Conservation (phyloP, 306 rosid genomes). For the Acacia crassicarpa region DNA sequence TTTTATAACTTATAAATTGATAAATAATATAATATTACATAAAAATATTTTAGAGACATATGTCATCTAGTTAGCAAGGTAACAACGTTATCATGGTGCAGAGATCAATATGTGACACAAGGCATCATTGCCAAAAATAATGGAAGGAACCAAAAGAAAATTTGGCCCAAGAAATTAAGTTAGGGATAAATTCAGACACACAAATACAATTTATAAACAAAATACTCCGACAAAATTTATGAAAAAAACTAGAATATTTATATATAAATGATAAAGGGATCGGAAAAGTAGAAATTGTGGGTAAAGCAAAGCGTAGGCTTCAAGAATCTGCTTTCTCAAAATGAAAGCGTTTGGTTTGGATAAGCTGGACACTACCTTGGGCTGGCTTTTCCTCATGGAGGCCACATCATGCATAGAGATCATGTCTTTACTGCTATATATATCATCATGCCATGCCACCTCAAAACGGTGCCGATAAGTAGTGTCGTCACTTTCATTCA, state of each 20-base stretch:
- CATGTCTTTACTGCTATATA: no score
- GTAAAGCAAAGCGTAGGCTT: not conserved
- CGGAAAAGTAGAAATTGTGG: not conserved
- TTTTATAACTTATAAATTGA: no score
- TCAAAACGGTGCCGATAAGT: no score
- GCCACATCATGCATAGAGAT: not conserved
- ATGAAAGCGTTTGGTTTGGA: not conserved
- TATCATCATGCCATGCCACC: no score
- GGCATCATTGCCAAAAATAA: not conserved
- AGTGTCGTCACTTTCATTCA: no score
- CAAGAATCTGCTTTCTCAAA: not conserved
- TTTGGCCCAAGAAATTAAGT: not conserved
- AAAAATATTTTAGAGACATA: no score
- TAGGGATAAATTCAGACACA: no score
- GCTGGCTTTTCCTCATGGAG: not conserved
- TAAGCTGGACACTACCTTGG: not conserved
- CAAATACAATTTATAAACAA: no score
- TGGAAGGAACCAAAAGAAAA: not conserved
- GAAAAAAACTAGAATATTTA: no score
- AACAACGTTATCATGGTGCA: not conserved
- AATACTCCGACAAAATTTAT: no score
- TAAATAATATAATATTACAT: no score
- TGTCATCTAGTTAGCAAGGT: no score
- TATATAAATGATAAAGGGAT: not conserved
- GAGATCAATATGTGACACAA: not conserved